These are phyloP conservation scores for Gossypium mustelinum DNA, from an alignment of 345 rosid genomes.

Conservation along the genomic window DNA sequence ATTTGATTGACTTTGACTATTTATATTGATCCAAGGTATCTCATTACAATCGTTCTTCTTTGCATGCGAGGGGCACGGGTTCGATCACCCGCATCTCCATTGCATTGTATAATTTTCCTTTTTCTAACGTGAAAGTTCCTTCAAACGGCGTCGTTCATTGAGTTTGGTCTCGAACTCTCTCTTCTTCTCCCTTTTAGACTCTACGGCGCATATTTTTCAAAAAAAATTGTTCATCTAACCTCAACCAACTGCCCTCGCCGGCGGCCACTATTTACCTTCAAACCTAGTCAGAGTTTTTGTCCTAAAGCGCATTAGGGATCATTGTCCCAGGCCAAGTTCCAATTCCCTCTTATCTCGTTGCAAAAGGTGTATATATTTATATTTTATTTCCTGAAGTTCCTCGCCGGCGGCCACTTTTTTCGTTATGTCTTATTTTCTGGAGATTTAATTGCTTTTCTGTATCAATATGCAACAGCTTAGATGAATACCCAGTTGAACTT, in stretches of 20 bases:
- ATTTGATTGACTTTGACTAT: too few relatives aligned
- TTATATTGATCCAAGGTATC: too few relatives aligned
- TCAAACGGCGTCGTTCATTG: not conserved
- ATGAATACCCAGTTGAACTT: constrained; percentile 11
- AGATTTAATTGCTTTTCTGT: not conserved
- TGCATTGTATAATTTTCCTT: too few relatives aligned
- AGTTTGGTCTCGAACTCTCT: not conserved
- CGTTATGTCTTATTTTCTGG: not conserved
- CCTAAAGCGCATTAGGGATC: too few relatives aligned
- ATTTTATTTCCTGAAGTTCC: not conserved
- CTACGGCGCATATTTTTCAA: not conserved
- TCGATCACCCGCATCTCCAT: constrained; percentile 87
- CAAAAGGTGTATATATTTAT: not conserved
- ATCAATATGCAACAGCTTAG: not conserved
- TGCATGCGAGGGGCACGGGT: constrained; percentile 94
- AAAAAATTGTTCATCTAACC: not conserved
- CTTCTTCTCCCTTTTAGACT: not conserved
- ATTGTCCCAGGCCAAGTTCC: not conserved
- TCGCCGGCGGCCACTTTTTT: not conserved
- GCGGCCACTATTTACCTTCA: not conserved
- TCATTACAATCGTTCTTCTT: constrained; percentile 45
- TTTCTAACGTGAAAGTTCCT: not conserved
- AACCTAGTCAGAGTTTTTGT: not conserved
- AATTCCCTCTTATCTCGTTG: not conserved
- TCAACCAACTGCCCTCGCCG: not conserved